Percentiles rank a stretch among this genome's conserved stretches.
Conservation (phyloP, 2,329 filamentous ascomycete genomes). For the Diplodia intermedia region DNA sequence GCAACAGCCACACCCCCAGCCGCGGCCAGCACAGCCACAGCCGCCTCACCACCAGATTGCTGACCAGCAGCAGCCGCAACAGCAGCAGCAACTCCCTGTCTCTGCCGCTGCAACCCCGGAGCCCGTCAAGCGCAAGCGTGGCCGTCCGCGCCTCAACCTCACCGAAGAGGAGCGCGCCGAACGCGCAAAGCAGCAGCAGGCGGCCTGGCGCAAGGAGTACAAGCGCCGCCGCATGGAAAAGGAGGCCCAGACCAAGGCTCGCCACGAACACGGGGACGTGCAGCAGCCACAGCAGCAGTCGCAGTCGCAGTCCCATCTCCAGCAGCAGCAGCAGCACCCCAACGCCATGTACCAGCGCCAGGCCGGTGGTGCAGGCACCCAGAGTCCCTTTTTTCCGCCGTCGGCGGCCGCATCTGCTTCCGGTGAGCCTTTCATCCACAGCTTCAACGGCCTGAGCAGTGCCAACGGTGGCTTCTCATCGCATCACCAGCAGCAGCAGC, state of each 20-base stretch:
- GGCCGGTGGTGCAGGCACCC: neutral
- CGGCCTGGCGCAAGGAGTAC: constrained; percentile 30
- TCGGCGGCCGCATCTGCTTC: neutral
- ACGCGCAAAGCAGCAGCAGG: constrained; percentile 28
- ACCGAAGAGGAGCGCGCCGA: constrained; percentile 30
- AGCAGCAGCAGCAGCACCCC: constrained; percentile 3
- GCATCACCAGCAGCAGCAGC: constrained; percentile 2
- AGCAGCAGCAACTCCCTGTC: neutral
- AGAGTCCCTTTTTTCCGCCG: constrained; percentile 9
- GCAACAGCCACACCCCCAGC: neutral
- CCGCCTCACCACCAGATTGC: neutral
- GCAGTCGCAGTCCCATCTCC: neutral
- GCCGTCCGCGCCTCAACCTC: constrained; percentile 32
- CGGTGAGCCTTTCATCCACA: constrained; percentile 15
- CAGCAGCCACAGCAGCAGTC: constrained; percentile 10
- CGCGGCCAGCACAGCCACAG: constrained; percentile 3
- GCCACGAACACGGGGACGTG: constrained; percentile 53
- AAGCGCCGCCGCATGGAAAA: constrained; percentile 14
- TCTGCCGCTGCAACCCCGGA: constrained; percentile 6
- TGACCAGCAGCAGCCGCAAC: constrained; percentile 11
- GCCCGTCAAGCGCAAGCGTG: constrained; percentile 28
- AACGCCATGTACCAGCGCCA: constrained; percentile 7
- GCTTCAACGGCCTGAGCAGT: constrained; percentile 14
- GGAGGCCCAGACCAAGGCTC: constrained; percentile 61
- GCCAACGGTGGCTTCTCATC: neutral